Evolutionary conservation across 805 yeast species (phyloP).

Genomic region (Teunomyces pallodes): DNA sequence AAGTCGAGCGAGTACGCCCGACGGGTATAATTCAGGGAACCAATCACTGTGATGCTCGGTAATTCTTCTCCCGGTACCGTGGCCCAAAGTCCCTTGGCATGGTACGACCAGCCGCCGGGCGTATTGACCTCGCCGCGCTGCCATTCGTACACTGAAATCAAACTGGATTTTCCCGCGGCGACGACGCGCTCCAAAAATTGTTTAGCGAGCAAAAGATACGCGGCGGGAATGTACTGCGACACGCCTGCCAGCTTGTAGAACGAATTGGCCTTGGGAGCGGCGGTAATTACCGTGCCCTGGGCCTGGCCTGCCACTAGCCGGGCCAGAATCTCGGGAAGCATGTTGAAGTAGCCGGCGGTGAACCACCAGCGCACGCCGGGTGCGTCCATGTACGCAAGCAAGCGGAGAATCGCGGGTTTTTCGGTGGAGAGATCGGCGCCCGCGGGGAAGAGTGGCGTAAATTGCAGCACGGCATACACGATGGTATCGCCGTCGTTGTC

Average conservation of each 20-base stretch:
- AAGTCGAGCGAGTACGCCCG: slow-evolving; percentile 85
- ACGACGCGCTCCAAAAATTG: slow-evolving; percentile 58
- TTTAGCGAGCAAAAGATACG: slow-evolving; percentile 75
- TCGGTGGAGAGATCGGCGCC: slow-evolving; percentile 73
- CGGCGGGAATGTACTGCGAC: slow-evolving; percentile 78
- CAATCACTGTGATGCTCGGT: slow-evolving; percentile 80
- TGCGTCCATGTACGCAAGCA: slow-evolving; percentile 57
- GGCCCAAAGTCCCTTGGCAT: slow-evolving; percentile 95
- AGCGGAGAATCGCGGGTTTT: slow-evolving; percentile 60
- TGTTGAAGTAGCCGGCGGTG: slow-evolving; percentile 96
- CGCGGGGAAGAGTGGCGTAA: slow-evolving; percentile 71
- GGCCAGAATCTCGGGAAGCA: slow-evolving; percentile 69
- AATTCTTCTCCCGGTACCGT: slow-evolving; percentile 50
- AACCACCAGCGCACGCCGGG: slow-evolving; percentile 70
- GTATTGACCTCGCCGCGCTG: slow-evolving; percentile 78
- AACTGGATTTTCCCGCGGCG: slow-evolving; percentile 34
- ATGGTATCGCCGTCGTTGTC: slow-evolving; percentile 49
- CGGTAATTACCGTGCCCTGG: slow-evolving; percentile 74
- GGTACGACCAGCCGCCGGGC: slow-evolving; percentile 92
- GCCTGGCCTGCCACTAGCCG: slow-evolving; percentile 58
- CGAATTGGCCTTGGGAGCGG: slow-evolving; percentile 92
- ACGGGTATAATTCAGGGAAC: slow-evolving; percentile 90
- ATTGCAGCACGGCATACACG: slow-evolving; percentile 89
- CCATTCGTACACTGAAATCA: slow-evolving; percentile 78
- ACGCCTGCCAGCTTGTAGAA: slow-evolving; percentile 83